Evolutionary conservation across 441 rosid species (phyloP).

Genomic region (Pelargonium citronellum): DNA sequence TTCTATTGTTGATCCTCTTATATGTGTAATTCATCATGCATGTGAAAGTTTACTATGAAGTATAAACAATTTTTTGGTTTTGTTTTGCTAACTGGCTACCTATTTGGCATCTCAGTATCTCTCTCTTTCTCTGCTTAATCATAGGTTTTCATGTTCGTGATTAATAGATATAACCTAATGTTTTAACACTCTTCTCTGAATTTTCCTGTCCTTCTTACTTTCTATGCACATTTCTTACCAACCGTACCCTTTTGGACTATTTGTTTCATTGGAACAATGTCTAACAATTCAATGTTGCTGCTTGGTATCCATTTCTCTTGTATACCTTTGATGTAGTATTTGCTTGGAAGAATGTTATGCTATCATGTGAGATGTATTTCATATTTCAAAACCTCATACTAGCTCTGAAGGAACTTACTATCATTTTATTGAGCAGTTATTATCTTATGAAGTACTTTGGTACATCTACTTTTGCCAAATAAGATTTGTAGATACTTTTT

Average conservation of each 20-base stretch:
- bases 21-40: background rate
- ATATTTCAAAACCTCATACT: background rate
- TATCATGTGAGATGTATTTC: background rate
- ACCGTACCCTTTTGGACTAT: too few species aligned
- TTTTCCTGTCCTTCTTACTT: too few species aligned
- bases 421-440: background rate
- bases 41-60: slow-evolving; percentile 3
- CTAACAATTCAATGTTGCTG: too few species aligned
- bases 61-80: background rate
- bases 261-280: too few species aligned
- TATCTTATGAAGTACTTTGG: background rate
- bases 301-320: background rate
- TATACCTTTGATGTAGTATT: background rate
- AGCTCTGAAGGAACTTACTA: background rate
- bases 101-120: background rate
- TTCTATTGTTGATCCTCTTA: slow-evolving; percentile 8
- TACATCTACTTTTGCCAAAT: background rate
- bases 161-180: background rate
- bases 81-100: slow-evolving; percentile 1
- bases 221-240: too few species aligned
- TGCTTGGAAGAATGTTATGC: background rate
- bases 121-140: background rate
- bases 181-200: too few species aligned
- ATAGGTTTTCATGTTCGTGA: background rate
- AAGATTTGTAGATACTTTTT: background rate